Percentiles rank a stretch among this genome's conserved stretches.
Conservation (phyloP, 1,284 basidiomycete genomes). For the Leccinum solheimii region DNA sequence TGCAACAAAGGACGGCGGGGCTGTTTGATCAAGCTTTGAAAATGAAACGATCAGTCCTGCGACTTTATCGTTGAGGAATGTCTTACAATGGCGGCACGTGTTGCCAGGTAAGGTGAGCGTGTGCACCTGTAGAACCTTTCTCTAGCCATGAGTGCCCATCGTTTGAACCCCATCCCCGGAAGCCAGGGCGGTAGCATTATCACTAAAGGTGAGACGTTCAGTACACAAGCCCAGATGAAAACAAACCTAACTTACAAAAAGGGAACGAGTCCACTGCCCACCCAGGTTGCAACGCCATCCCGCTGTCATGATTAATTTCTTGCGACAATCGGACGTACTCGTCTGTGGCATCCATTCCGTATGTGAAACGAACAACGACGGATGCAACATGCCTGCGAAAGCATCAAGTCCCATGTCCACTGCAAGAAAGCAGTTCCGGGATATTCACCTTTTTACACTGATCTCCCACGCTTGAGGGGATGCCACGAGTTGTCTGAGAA, state of each 20-base stretch:
- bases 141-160: conserved; percentile 11
- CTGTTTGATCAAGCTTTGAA: conserved; percentile 13
- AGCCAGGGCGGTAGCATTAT: conserved; percentile 15
- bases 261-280: conserved; percentile 16
- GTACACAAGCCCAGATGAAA: not conserved
- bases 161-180: conserved; percentile 21
- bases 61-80: not conserved
- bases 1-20: conserved; percentile 13
- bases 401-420: not conserved
- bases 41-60: not conserved
- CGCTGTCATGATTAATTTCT: conserved; percentile 10
- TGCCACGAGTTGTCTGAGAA: conserved; percentile 7
- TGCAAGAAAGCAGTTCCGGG: not conserved
- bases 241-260: conserved; percentile 1
- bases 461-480: conserved; percentile 3
- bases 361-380: conserved; percentile 15
- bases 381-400: conserved; percentile 15
- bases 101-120: conserved; percentile 6
- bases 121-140: conserved; percentile 14
- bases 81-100: conserved; percentile 8
- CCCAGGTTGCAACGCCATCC: conserved; percentile 15
- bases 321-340: conserved; percentile 13
- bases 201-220: not conserved
- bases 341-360: conserved; percentile 11
- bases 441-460: conserved; percentile 4